Evolutionary conservation across 2,329 filamentous ascomycete genomes (phyloP), one percentile per base, ranked within the genome.

Genomic region (Colletotrichum navitas): DNA sequence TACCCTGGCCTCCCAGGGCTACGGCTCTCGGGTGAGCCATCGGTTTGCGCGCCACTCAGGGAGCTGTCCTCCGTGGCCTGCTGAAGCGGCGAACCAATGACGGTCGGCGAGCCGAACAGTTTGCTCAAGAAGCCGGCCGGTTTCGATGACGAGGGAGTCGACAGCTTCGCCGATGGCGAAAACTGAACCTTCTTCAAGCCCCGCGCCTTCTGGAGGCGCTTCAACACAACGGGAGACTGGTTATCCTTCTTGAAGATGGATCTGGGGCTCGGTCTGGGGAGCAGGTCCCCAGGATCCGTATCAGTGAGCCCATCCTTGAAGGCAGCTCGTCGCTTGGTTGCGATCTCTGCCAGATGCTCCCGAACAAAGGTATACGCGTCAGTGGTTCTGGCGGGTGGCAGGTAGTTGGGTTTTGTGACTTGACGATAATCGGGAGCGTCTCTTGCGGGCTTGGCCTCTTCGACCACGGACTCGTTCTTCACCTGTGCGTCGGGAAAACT

Each of bases 171-270:
- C 7, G 66, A 61, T 36, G 66, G 39, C 18, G 56, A 70, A 24
- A 72, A 72, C 11, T 71, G 66, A 32, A 72, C 66, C 18, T n/a
- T 71, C 51, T 71, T 72, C 60, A 72, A 26, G 43, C 59, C 49
- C 21, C 70, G 55, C 12, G 70, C 54, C 34, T 52, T 72, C 39
- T 72, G 70, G 5, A 72, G 62, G 24, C 70, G 66, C 55, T 72
- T 72, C 55, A 72, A 54, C 14, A 60, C 45, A 18, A 61, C 62
- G 32, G 49, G 66, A 21, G 70, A 71, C n/a, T 34, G 62, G 36
- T 39, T 54, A 18, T 66, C 62, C 26, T 39, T 68, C 43, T 54
- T 71, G 24, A 62, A 43, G 14, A 63, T 51, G 26, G 64, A 34
- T 18, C 29, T 39, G 24, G 49, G 39, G 26, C 39, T 62, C 6